Evolutionary conservation across 1,284 basidiomycete genomes (phyloP).

Genomic region (Fomitopsis pinicola): DNA sequence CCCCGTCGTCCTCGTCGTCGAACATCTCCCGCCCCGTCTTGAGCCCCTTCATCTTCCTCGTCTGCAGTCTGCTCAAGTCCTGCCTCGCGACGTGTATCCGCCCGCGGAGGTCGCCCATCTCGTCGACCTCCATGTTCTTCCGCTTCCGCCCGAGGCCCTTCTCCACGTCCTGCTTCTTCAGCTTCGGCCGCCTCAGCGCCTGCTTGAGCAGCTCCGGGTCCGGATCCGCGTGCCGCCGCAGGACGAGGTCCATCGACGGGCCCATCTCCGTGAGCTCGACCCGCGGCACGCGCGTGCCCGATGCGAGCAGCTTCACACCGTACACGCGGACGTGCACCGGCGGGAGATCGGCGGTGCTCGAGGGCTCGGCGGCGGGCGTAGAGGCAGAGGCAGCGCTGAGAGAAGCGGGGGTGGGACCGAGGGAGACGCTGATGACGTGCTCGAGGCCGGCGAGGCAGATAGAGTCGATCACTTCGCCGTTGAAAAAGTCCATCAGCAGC

Average conservation of each 20-base stretch:
- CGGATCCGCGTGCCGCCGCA: slow-evolving; percentile 74
- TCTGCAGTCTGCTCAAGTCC: slow-evolving; percentile 84
- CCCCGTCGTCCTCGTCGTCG: slow-evolving; percentile 17
- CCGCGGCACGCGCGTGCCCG: slow-evolving; percentile 75
- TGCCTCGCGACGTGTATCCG: slow-evolving; percentile 88
- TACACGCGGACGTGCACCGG: slow-evolving; percentile 89
- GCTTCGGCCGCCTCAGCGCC: slow-evolving; percentile 82
- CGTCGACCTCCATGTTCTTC: slow-evolving; percentile 96
- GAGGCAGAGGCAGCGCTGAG: slow-evolving; percentile 42
- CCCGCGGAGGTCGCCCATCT: slow-evolving; percentile 96
- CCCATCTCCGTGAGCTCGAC: slow-evolving; percentile 89
- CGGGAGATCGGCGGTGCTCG: slow-evolving; percentile 50
- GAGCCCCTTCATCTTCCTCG: slow-evolving; percentile 89
- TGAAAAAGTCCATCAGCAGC: slow-evolving; percentile 87
- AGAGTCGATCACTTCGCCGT: slow-evolving; percentile 79
- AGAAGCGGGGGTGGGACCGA: slow-evolving; percentile 59
- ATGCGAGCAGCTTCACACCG: slow-evolving; percentile 70
- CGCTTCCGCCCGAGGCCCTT: slow-evolving; percentile 88
- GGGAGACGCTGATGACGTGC: slow-evolving; percentile 86
- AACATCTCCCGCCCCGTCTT: slow-evolving; percentile 39
- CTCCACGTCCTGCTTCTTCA: slow-evolving; percentile 83
- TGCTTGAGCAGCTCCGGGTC: slow-evolving; percentile 78
- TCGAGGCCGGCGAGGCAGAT: slow-evolving; percentile 87
- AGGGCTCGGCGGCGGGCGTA: slow-evolving; percentile 27
- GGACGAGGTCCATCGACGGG: slow-evolving; percentile 80